Percentiles rank a stretch among this genome's conserved stretches.
Conservation (phyloP, 208 protist species). For the Crithidia brevicula region DNA sequence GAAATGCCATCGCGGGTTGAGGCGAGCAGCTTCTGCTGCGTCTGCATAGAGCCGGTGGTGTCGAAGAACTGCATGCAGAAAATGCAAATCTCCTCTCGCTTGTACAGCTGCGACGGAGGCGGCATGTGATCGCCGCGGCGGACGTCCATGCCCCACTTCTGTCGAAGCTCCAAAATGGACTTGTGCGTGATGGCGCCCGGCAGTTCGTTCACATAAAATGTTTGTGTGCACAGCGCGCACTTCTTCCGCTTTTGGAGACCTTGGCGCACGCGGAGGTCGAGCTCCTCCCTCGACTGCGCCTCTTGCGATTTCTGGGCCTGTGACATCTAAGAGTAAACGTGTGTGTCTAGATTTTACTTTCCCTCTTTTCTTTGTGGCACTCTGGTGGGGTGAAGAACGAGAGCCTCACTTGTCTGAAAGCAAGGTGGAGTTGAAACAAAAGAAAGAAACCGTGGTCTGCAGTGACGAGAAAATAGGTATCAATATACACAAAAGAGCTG, state of each 20-base stretch:
- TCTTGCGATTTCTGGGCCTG: constrained; percentile 46
- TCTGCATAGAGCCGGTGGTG: constrained; percentile 81
- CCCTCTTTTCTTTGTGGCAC: not conserved
- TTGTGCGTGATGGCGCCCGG: constrained; percentile 94
- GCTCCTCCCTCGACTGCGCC: constrained; percentile 57
- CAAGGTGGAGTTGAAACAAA: too few relatives aligned
- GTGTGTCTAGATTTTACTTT: too few relatives aligned
- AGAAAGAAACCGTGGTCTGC: too few relatives aligned
- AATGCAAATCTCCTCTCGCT: constrained; percentile 90
- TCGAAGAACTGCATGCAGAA: constrained; percentile 96
- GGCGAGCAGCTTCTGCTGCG: constrained; percentile 87
- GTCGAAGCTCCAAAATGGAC: constrained; percentile 90
- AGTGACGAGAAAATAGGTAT: too few relatives aligned
- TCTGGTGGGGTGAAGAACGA: not conserved
- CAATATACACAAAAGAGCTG: too few relatives aligned
- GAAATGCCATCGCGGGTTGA: constrained; percentile 89
- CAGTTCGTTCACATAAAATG: constrained; percentile 91
- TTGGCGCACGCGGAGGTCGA: constrained; percentile 84
- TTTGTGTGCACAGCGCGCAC: constrained; percentile 90
- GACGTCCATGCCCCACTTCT: constrained; percentile 89
- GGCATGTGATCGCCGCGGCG: constrained; percentile 86
- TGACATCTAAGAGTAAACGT: constrained; percentile 12
- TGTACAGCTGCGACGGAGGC: constrained; percentile 91
- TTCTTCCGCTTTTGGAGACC: constrained; percentile 92
- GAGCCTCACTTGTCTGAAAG: not conserved